A percentile compares a stretch with the other conserved stretches of the same genome.
Evolutionary conservation across 164 flowering plant species (phyloP).

Genomic region (Stephania japonica): DNA sequence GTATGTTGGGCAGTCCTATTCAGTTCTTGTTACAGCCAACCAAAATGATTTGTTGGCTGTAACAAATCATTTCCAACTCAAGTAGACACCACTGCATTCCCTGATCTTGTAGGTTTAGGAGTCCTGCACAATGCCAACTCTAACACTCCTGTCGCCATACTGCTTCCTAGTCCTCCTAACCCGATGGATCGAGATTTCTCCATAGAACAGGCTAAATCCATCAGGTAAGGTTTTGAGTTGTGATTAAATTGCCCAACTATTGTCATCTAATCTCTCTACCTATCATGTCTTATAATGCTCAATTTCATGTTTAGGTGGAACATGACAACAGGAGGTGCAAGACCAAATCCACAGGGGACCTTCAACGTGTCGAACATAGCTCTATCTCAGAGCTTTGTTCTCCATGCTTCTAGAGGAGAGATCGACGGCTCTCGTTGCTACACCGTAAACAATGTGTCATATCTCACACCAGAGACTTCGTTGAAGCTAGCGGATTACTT

Average conservation of each 20-base stretch:
- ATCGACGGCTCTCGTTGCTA: conserved; percentile 22
- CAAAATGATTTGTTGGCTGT: too few species aligned
- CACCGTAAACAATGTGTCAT: conserved; percentile 51
- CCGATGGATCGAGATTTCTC: conserved; percentile 44
- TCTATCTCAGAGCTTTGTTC: conserved; percentile 41
- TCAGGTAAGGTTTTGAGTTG: conserved; percentile 28
- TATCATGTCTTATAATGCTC: background rate
- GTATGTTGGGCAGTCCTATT: conserved; percentile 69
- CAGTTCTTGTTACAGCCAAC: conserved; percentile 57
- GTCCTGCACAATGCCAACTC: conserved; percentile 44
- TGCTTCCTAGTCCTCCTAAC: conserved; percentile 45
- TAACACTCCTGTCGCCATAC: conserved; percentile 16
- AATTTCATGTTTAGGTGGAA: conserved; percentile 40
- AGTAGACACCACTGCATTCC: conserved; percentile 8
- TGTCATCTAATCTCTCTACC: background rate
- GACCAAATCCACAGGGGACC: conserved; percentile 78
- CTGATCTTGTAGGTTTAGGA: conserved; percentile 25
- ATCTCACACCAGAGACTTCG: conserved; percentile 39
- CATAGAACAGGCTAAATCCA: conserved; percentile 52
- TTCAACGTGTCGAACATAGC: conserved; percentile 49
- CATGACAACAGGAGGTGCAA: conserved; percentile 63
- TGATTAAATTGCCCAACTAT: background rate
- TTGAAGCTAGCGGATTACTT: conserved; percentile 56
- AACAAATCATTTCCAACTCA: too few species aligned
- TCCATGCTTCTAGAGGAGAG: conserved; percentile 23